Percentiles rank a stretch among this genome's conserved stretches.
Conservation (phyloP, 208 protist genomes). For the Entamoeba moshkovskii region DNA sequence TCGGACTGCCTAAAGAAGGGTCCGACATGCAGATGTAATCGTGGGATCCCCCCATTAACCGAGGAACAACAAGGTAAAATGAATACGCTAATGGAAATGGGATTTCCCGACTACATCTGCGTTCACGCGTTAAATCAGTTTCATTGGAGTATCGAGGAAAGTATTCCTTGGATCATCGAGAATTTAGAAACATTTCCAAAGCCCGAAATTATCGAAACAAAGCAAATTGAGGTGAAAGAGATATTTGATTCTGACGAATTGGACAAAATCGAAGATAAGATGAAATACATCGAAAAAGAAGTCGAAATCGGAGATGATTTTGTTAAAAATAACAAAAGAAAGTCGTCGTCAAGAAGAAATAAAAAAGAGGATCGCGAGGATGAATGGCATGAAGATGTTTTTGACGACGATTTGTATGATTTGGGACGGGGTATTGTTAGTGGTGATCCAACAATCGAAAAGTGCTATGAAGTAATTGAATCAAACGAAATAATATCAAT, state of each 20-base stretch:
- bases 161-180: not conserved
- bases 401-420: not conserved
- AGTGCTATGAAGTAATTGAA: not conserved
- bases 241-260: not conserved
- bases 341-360: slow-evolving; percentile 6
- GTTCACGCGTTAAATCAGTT: not conserved
- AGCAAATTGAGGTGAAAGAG: not conserved
- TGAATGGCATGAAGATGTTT: not conserved
- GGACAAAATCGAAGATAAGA: not conserved
- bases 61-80: not conserved
- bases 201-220: not conserved
- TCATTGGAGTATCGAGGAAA: not conserved
- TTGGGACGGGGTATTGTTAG: not conserved
- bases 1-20: not conserved
- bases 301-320: not conserved
- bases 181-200: not conserved
- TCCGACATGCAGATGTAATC: not conserved
- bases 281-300: slow-evolving; percentile 1
- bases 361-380: not conserved
- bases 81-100: not conserved
- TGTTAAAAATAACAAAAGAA: slow-evolving; percentile 3
- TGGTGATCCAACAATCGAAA: not conserved
- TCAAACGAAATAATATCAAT: not conserved
- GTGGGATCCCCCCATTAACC: not conserved
- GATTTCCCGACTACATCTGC: not conserved